Conservation (phyloP, 768 basidiomycete genomes). For the Boletus sp. region DNA sequence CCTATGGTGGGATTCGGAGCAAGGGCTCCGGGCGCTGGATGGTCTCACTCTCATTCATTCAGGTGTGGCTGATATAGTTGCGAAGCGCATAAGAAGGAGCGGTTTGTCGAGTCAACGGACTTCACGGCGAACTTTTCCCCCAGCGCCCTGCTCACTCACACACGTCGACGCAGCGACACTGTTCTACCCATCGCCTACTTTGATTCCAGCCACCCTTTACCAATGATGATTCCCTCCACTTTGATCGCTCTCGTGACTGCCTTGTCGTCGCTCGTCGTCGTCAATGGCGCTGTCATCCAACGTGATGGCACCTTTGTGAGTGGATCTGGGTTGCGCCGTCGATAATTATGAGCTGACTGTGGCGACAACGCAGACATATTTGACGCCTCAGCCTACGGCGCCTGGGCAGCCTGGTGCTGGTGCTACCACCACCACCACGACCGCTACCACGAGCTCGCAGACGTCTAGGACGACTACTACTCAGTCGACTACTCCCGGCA, state of each 20-base stretch:
- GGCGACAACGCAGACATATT: neutral
- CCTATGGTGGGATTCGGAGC: neutral
- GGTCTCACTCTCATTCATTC: neutral
- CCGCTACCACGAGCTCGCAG: neutral
- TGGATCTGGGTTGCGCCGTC: neutral
- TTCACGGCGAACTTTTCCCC: neutral
- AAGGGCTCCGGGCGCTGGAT: neutral
- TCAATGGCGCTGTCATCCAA: constrained; percentile 15
- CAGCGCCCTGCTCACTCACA: neutral
- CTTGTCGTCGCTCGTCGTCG: constrained; percentile 12
- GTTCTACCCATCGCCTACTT: neutral
- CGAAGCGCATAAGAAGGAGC: constrained; percentile 7
- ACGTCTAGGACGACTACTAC: neutral
- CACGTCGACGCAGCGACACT: neutral
- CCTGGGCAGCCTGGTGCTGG: neutral
- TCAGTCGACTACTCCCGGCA: neutral
- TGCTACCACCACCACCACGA: neutral
- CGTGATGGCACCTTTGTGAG: constrained; percentile 20
- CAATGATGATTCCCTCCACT: constrained; percentile 9
- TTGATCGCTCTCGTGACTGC: neutral
- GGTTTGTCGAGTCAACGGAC: neutral
- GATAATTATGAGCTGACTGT: neutral
- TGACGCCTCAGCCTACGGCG: constrained; percentile 10
- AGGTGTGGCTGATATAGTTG: constrained; percentile 10
- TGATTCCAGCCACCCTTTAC: too few relatives aligned